Evolutionary conservation across 169 alveolate genomes (phyloP), one percentile per base, ranked within the genome.

Genomic region (Plasmodium coatneyi): DNA sequence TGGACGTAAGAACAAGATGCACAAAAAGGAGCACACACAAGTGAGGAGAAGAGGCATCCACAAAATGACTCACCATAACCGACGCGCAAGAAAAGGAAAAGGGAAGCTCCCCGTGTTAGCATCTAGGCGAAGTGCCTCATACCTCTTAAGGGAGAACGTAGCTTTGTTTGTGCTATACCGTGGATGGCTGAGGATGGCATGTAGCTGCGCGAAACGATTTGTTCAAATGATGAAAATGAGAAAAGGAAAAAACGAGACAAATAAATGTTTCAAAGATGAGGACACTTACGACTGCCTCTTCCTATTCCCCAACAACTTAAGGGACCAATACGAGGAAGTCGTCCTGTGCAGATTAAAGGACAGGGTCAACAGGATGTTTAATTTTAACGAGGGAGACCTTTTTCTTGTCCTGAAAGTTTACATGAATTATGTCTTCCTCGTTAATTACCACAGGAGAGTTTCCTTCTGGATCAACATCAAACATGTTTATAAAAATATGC

Each of bases 401-500:
- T 87, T 79, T 52, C 82, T 79, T 25, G 46, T 87, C 1, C 22
- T 87, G 74, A 56, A 56, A 3, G 16, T 87, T 5, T 14, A 36
- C 10, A 32, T 60, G 54, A 43, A 87, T 4, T 79, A 87, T 56
- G 93, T 28, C 30, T 87, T 54, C 71, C 39, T 87, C 10, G 22
- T 87, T 19, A 87, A 79, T 70, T 54, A 22, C 71, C 32, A 49
- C 70, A 87, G 34, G 34, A 2, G 41, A 2, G 25, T 87, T 6
- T 87, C 90, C 34, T 87, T 87, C 56, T 87, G 93, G 93, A 22
- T 56, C 16, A 87, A 87, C 34, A 60, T 87, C 30, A 87, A 76
- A 32, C 30, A 79, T 28, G 6, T 86, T 25, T 71, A 76, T 76
- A 76, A 10, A 72, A 32, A 46, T 72, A n/a, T 86, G 30, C 46